phyloP scores from a whole-genome alignment of 805 yeast species.

The Kurtzmaniella cleridarum region DNA sequence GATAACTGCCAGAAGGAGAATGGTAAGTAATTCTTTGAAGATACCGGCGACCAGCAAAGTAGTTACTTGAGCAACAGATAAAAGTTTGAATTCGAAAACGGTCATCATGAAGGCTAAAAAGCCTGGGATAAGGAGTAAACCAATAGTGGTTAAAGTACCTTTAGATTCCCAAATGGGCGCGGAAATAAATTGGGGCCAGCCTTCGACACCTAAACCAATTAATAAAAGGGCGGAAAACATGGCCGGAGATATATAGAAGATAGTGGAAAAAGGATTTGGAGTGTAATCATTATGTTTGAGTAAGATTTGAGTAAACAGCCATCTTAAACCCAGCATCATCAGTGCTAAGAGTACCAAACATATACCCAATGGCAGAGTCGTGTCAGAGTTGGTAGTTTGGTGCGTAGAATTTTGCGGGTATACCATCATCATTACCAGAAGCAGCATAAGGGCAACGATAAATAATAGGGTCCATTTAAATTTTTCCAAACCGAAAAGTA shows the following conservation, averaged over 20 bases:
- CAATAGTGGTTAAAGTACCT: slow-evolving; percentile 51
- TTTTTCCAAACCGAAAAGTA: slow-evolving; percentile 70
- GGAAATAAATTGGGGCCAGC: slow-evolving; percentile 44
- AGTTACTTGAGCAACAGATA: slow-evolving; percentile 76
- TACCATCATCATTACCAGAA: slow-evolving; percentile 88
- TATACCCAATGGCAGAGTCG: slow-evolving; percentile 47
- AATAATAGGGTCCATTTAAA: slow-evolving; percentile 61
- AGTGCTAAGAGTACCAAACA: slow-evolving; percentile 72
- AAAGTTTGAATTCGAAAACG: slow-evolving; percentile 74
- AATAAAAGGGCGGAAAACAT: slow-evolving; percentile 63
- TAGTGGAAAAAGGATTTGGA: slow-evolving; percentile 76
- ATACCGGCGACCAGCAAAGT: slow-evolving; percentile 90
- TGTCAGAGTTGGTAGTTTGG: slow-evolving; percentile 2
- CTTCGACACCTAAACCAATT: slow-evolving; percentile 68
- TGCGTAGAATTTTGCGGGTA: slow-evolving; percentile 16
- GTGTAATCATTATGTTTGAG: slow-evolving; percentile 55
- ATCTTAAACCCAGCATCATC: slow-evolving; percentile 80
- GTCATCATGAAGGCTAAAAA: slow-evolving; percentile 86
- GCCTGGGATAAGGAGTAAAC: slow-evolving; percentile 74
- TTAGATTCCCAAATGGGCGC: slow-evolving; percentile 62
- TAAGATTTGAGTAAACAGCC: slow-evolving; percentile 90
- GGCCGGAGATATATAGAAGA: slow-evolving; percentile 77
- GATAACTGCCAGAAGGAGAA: slow-evolving; percentile 58
- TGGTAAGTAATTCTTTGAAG: slow-evolving; percentile 86
- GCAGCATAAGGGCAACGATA: slow-evolving; percentile 74